phyloP scores from a whole-genome alignment of 768 basidiomycete species.

The Candolleomyces aberdarensis region DNA sequence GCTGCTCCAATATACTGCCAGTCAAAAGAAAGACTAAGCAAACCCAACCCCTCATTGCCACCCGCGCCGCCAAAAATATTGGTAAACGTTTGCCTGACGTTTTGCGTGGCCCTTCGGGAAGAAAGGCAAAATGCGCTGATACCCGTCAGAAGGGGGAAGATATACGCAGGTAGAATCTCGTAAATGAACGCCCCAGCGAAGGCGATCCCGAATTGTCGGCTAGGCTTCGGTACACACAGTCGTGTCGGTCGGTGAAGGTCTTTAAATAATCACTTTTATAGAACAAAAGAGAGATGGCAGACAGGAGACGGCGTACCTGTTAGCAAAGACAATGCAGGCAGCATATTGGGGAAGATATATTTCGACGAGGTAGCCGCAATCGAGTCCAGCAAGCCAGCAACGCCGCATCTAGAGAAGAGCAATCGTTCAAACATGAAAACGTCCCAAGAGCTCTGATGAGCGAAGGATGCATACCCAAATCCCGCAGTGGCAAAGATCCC shows the following conservation, averaged over 20 bases:
- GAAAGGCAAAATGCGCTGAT: conserved; percentile 61
- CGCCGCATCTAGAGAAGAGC: conserved; percentile 41
- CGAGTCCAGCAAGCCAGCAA: conserved; percentile 57
- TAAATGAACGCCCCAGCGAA: conserved; percentile 51
- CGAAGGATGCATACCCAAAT: conserved; percentile 44
- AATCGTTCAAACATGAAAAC: neutral
- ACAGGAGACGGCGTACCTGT: neutral
- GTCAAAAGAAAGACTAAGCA: conserved; percentile 60
- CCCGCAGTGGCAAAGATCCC: conserved; percentile 63
- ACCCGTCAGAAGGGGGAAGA: conserved; percentile 63
- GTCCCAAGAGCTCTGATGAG: neutral
- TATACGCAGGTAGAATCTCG: conserved; percentile 53
- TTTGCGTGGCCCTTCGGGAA: conserved; percentile 43
- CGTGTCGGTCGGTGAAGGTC: conserved; percentile 27
- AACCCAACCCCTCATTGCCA: conserved; percentile 66
- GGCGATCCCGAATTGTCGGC: conserved; percentile 8
- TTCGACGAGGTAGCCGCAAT: conserved; percentile 60
- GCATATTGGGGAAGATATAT: conserved; percentile 41
- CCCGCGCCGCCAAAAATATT: conserved; percentile 65
- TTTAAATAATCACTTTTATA: neutral
- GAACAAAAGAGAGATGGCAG: conserved; percentile 20
- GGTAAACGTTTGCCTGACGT: conserved; percentile 47
- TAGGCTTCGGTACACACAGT: conserved; percentile 31
- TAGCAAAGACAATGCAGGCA: neutral
- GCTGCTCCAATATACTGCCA: conserved; percentile 62